A percentile compares a stretch with the other conserved stretches of the same genome.
Conservation (phyloP, 169 alveolate genomes). For the Cystoisospora suis region DNA sequence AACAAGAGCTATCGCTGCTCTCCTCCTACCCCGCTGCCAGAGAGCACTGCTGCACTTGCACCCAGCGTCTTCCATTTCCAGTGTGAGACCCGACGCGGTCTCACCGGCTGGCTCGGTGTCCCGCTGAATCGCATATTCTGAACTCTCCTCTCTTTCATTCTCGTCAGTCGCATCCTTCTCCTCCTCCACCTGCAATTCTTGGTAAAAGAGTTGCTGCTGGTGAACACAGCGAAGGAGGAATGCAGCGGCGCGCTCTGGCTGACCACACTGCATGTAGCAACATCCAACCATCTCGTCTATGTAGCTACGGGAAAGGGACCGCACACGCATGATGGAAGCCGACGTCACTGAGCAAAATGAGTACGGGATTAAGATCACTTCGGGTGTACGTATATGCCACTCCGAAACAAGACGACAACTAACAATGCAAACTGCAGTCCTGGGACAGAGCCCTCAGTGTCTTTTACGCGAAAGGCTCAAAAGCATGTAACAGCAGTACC, state of each 20-base stretch:
- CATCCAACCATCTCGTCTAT: neutral
- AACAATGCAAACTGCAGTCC: too few species aligned
- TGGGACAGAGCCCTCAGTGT: too few species aligned
- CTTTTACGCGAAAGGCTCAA: too few species aligned
- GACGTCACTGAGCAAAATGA: too few species aligned
- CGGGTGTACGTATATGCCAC: too few species aligned
- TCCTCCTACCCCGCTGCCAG: neutral
- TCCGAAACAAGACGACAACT: too few species aligned
- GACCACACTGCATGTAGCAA: constrained; percentile 11
- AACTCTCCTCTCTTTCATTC: neutral
- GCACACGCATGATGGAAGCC: neutral
- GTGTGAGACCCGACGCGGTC: neutral
- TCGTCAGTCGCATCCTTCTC: neutral
- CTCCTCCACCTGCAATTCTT: constrained; percentile 24
- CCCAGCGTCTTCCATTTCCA: constrained; percentile 25
- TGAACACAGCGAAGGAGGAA: constrained; percentile 9
- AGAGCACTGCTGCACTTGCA: constrained; percentile 21
- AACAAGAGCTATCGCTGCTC: constrained; percentile 14
- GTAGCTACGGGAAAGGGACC: neutral
- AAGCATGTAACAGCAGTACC: too few species aligned
- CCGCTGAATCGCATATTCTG: neutral
- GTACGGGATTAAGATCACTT: too few species aligned
- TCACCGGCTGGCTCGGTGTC: too few species aligned
- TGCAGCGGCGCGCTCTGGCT: constrained; percentile 11
- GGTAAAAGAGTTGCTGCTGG: neutral